phyloP scores from a whole-genome alignment of 345 rosid species.

The Pistacia vera region DNA sequence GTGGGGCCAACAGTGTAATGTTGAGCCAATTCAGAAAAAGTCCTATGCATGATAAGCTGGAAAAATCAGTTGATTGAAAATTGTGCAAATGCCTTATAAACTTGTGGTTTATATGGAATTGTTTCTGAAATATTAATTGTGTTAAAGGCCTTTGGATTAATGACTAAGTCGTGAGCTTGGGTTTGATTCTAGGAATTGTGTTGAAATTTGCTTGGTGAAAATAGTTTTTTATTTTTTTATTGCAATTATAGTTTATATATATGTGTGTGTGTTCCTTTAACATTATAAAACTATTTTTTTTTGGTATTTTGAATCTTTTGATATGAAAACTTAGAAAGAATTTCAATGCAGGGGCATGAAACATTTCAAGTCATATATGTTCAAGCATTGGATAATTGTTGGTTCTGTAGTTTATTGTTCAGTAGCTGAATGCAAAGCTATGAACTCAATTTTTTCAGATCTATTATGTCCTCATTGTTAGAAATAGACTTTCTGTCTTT shows the following conservation, averaged over 20 bases:
- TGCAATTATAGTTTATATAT: too few species aligned
- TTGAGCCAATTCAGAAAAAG: neutral
- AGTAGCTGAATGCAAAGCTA: neutral
- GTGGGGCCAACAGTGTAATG: neutral
- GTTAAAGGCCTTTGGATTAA: too few species aligned
- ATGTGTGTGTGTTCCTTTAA: too few species aligned
- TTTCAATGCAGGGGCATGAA: neutral
- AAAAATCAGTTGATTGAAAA: too few species aligned
- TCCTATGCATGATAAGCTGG: neutral
- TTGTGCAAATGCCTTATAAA: too few species aligned
- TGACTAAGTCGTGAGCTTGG: neutral
- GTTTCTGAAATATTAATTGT: neutral
- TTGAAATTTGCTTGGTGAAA: neutral
- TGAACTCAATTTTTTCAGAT: neutral
- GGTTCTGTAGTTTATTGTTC: neutral
- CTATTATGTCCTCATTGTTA: neutral
- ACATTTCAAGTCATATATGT: neutral
- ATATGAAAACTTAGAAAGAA: neutral
- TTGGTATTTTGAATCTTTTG: neutral
- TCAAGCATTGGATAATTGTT: neutral
- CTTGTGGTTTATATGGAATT: too few species aligned
- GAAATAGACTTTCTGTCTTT: neutral
- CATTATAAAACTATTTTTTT: too few species aligned
- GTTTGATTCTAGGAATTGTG: neutral
- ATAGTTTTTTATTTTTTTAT: neutral